These are phyloP conservation scores for Chaetomium sp. DNA, from an alignment of 2,329 filamentous ascomycete species.

Conservation along the genomic window DNA sequence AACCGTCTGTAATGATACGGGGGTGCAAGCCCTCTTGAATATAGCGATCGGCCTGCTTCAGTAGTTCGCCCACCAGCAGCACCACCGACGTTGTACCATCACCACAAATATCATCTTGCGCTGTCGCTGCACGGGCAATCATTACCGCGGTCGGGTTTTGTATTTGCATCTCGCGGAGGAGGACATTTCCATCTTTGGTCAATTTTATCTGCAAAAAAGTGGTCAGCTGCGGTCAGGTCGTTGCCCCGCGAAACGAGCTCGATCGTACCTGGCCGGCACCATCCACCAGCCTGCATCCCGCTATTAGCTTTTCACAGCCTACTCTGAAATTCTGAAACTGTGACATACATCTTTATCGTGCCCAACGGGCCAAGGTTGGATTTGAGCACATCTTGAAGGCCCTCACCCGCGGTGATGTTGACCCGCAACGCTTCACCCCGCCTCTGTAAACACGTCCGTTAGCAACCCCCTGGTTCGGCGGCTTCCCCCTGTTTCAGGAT, in stretches of 20 bases:
- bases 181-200: slow-evolving; percentile 95
- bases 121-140: slow-evolving; percentile 79
- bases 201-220: slow-evolving; percentile 71
- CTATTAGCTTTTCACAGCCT: not conserved
- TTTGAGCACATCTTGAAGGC: slow-evolving; percentile 86
- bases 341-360: slow-evolving; percentile 82
- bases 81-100: slow-evolving; percentile 98
- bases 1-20: slow-evolving; percentile 92
- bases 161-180: slow-evolving; percentile 78
- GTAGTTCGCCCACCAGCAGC: slow-evolving; percentile 85
- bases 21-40: slow-evolving; percentile 97
- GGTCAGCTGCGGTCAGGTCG: slow-evolving; percentile 17
- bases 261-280: slow-evolving; percentile 58
- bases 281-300: slow-evolving; percentile 54
- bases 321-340: not conserved
- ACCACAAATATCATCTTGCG: slow-evolving; percentile 96
- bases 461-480: slow-evolving; percentile 17
- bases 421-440: slow-evolving; percentile 93
- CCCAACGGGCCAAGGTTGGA: slow-evolving; percentile 91
- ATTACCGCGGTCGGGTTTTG: slow-evolving; percentile 95
- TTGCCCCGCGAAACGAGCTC: slow-evolving; percentile 4
- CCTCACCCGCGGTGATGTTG: slow-evolving; percentile 95
- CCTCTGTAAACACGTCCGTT: slow-evolving; percentile 52
- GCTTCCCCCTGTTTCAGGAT: slow-evolving; percentile 2
- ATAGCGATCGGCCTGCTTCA: slow-evolving; percentile 96